These are phyloP conservation scores for Russula olivacea DNA, from an alignment of 768 basidiomycete species.

Conservation along the genomic window DNA sequence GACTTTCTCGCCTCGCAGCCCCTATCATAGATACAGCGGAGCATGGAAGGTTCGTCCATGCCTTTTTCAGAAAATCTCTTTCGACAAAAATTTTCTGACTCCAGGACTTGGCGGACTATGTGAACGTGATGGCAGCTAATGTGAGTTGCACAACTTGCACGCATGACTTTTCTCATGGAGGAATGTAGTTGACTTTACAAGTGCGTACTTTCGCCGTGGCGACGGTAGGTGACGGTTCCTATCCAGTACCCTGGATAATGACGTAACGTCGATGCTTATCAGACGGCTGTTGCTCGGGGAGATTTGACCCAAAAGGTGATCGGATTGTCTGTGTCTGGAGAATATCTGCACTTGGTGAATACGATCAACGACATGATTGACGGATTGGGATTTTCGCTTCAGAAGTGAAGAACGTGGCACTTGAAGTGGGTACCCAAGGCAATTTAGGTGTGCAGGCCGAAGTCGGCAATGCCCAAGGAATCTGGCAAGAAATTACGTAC, in stretches of 20 bases:
- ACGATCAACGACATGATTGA: constrained; percentile 92
- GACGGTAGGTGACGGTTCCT: constrained; percentile 50
- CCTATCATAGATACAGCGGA: too few species aligned
- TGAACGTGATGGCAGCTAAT: constrained; percentile 93
- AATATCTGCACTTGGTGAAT: constrained; percentile 92
- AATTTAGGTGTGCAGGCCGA: constrained; percentile 97
- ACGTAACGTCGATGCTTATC: constrained; percentile 20
- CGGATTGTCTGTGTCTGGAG: constrained; percentile 88
- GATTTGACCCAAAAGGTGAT: constrained; percentile 91
- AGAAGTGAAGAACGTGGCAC: constrained; percentile 90
- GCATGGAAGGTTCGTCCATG: constrained; percentile 71
- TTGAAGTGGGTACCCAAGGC: constrained; percentile 98
- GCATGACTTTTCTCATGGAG: constrained; percentile 3
- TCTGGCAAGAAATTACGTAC: constrained; percentile 98
- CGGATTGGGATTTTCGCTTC: constrained; percentile 61
- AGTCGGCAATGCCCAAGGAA: constrained; percentile 93
- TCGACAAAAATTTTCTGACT: constrained; percentile 17
- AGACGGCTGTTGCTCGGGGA: constrained; percentile 90
- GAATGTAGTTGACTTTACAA: constrained; percentile 74
- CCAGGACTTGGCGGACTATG: constrained; percentile 85
- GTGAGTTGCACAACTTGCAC: constrained; percentile 38
- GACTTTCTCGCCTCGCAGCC: too few species aligned
- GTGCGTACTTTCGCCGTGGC: constrained; percentile 91
- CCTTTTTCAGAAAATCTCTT: not conserved
- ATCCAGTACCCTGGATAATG: not conserved